phyloP scores from a whole-genome alignment of 352 stramenopile genomes.

The Pythium phragmiticola region DNA sequence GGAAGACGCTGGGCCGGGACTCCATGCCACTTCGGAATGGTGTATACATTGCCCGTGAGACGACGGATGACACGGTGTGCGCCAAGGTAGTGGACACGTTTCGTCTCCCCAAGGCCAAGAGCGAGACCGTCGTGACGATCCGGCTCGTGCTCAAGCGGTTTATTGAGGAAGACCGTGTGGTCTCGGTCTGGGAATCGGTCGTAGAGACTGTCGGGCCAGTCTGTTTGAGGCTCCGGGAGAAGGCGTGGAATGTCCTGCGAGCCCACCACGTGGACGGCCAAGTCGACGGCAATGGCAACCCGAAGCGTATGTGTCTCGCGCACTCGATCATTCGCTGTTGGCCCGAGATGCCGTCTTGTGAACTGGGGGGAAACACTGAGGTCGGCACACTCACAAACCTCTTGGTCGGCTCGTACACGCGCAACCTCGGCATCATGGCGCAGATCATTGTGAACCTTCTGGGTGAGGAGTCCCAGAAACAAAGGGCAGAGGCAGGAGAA shows the following conservation, averaged over 20 bases:
- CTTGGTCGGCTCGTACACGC: conserved; percentile 44
- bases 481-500: background rate
- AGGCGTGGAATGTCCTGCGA: conserved; percentile 24
- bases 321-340: conserved; percentile 23
- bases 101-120: conserved; percentile 25
- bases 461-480: conserved; percentile 16
- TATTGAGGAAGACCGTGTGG: conserved; percentile 19
- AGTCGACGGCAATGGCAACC: background rate
- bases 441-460: conserved; percentile 43
- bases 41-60: conserved; percentile 35
- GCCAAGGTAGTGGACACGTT: conserved; percentile 48
- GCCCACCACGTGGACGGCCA: conserved; percentile 2
- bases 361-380: conserved; percentile 20
- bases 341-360: conserved; percentile 18
- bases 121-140: conserved; percentile 24
- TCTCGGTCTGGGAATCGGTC: conserved; percentile 26
- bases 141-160: conserved; percentile 28
- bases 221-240: conserved; percentile 20
- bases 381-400: conserved; percentile 47
- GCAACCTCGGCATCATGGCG: conserved; percentile 42
- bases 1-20: conserved; percentile 22
- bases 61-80: conserved; percentile 33
- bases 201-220: conserved; percentile 22
- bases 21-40: conserved; percentile 39
- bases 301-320: conserved; percentile 15